Percentiles rank a stretch among this genome's conserved stretches.
Conservation (phyloP, 495 filamentous ascomycete species). For the Aspergillus avenaceus region DNA sequence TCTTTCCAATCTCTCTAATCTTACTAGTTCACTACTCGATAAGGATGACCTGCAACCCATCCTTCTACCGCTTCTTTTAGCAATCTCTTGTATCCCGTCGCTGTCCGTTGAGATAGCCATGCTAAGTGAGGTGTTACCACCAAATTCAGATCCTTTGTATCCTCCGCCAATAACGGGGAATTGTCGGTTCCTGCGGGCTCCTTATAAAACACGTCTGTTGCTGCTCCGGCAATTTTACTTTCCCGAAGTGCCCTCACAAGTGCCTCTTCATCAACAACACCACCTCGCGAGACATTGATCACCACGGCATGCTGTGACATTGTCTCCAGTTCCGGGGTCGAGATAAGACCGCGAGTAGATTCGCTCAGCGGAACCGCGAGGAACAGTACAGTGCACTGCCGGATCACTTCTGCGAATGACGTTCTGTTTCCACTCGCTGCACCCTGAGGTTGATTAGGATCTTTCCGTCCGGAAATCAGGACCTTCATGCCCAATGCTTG, state of each 20-base stretch:
- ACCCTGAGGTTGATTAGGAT: constrained; percentile 2
- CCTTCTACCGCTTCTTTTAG: constrained; percentile 18
- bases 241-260: constrained; percentile 45
- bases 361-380: constrained; percentile 42
- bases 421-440: constrained; percentile 23
- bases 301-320: constrained; percentile 50
- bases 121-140: constrained; percentile 31
- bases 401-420: constrained; percentile 43
- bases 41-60: constrained; percentile 12
- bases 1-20: not conserved
- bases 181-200: constrained; percentile 45
- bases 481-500: constrained; percentile 30
- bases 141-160: constrained; percentile 24
- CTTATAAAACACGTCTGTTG: constrained; percentile 50
- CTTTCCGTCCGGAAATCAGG: constrained; percentile 39
- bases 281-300: constrained; percentile 56
- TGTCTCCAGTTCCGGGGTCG: constrained; percentile 40
- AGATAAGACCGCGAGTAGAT: constrained; percentile 46
- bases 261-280: constrained; percentile 52
- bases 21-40: constrained; percentile 15
- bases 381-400: constrained; percentile 44
- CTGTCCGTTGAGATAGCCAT: constrained; percentile 24
- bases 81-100: constrained; percentile 10
- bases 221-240: constrained; percentile 47
- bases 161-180: constrained; percentile 23